These are phyloP conservation scores for Sugiyamaella novakii DNA, from an alignment of 1,139 yeast species.

Conservation along the genomic window DNA sequence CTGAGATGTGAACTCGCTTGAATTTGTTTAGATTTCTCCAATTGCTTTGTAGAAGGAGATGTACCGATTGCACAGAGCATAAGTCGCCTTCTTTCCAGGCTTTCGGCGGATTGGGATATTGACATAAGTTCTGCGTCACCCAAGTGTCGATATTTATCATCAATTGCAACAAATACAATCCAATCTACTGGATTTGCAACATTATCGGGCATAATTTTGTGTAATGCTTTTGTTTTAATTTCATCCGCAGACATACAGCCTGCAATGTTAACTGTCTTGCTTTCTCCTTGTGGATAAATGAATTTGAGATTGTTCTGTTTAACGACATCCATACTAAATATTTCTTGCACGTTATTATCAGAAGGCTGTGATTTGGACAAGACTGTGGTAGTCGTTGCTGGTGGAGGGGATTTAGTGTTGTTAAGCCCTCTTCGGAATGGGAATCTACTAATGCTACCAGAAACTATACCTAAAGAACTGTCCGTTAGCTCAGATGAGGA, in stretches of 20 bases:
- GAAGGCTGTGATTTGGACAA: constrained; percentile 10
- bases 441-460: constrained; percentile 14
- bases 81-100: constrained; percentile 71
- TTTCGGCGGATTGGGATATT: constrained; percentile 73
- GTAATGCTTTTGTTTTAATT: constrained; percentile 69
- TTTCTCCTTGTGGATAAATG: constrained; percentile 62
- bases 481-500: neutral
- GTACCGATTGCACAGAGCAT: constrained; percentile 68
- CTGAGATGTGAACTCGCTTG: constrained; percentile 21
- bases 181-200: constrained; percentile 53
- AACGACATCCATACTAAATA: constrained; percentile 39
- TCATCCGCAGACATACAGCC: constrained; percentile 84
- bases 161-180: constrained; percentile 49
- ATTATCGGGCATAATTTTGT: constrained; percentile 52
- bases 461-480: constrained; percentile 7
- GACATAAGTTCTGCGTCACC: constrained; percentile 82
- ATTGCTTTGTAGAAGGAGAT: constrained; percentile 65
- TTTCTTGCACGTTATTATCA: constrained; percentile 24
- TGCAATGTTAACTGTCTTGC: constrained; percentile 68
- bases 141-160: constrained; percentile 42
- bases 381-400: constrained; percentile 16
- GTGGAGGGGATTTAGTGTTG: constrained; percentile 7
- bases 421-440: constrained; percentile 5
- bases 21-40: constrained; percentile 59
- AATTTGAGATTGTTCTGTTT: constrained; percentile 59